Base-by-base conservation (phyloP, 257 asterid species). In the Rauvolfia tetraphylla region DNA sequence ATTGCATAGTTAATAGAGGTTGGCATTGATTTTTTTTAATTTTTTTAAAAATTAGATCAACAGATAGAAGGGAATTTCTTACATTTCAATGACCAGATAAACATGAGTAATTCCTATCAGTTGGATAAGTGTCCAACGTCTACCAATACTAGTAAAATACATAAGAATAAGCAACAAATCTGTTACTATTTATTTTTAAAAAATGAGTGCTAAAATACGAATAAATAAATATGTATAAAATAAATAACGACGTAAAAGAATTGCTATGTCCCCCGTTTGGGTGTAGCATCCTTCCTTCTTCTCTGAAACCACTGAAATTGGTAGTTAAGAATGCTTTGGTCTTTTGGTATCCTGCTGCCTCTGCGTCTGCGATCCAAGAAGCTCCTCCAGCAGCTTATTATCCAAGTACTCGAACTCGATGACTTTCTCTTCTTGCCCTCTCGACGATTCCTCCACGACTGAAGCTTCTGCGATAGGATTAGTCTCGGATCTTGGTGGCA, bases 381-480 rank as follows among this genome's bases (percentile, higher is more conserved):
- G 94, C 70, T 91, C 97, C 75, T 93, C 98, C 48, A 93, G 82
- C 80, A 92, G 82, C 74, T 89, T 72, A 83, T 89, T 76, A 81
- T 92, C 95, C 71, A 84, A 83, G 73, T 78, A 93, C 83, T 93
- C 97, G 1, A 91, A 73, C 87, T 93, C 98, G 67, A 89, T 81
- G 5, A 85, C 85, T 38, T 81, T 62, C 56, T 81, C 88, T 4
- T 68, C 78, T 10, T 46, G 14, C 51, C 57, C 57, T 51, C 81
- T 87, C 20, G 75, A 3, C 41, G 79, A 15, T 39, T 48, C 87
- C 10, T 25, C 78, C 14, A 6, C 71, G 36, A 23, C n/a, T n/a
- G n/a, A n/a, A n/a, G n/a, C 73, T 18, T 23, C 61, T 1, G 48
- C 3, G 51, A 18, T 12, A 25, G 23, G 20, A 34, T 33, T 63